These are phyloP conservation scores for Aspergillus sp. DNA, from an alignment of 2,329 filamentous ascomycete genomes.

Conservation along the genomic window DNA sequence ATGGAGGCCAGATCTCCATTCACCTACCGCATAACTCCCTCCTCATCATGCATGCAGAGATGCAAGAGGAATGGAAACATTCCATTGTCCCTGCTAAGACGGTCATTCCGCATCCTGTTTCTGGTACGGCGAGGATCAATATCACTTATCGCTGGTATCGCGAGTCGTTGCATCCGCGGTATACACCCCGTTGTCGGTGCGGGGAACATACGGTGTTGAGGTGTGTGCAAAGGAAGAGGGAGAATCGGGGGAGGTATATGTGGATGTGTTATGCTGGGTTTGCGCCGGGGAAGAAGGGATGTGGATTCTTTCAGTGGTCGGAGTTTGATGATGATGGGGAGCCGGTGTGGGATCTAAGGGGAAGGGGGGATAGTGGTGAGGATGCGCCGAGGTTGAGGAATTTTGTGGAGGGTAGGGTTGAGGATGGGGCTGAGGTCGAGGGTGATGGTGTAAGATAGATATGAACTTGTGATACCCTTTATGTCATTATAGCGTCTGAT, in stretches of 20 bases:
- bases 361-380: constrained; percentile 21
- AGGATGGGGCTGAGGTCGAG: neutral
- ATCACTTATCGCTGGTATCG: constrained; percentile 92
- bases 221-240: constrained; percentile 76
- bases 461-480: neutral
- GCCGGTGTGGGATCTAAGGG: constrained; percentile 60
- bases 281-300: constrained; percentile 55
- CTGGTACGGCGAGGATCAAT: constrained; percentile 81
- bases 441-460: neutral
- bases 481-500: neutral
- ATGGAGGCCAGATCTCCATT: constrained; percentile 84
- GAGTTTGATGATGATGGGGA: constrained; percentile 84
- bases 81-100: constrained; percentile 71
- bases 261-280: constrained; percentile 84
- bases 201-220: constrained; percentile 68
- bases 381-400: constrained; percentile 28
- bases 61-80: constrained; percentile 98
- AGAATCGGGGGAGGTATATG: constrained; percentile 79
- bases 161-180: constrained; percentile 70
- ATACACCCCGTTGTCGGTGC: constrained; percentile 78
- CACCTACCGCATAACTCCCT: constrained; percentile 94
- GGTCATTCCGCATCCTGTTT: constrained; percentile 81
- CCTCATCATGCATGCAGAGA: constrained; percentile 93
- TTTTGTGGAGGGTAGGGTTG: constrained; percentile 21
- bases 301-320: constrained; percentile 81